Evolutionary conservation across 441 rosid species (phyloP), one percentile per base, ranked within the genome.

Genomic region (Metrosideros polymorpha): DNA sequence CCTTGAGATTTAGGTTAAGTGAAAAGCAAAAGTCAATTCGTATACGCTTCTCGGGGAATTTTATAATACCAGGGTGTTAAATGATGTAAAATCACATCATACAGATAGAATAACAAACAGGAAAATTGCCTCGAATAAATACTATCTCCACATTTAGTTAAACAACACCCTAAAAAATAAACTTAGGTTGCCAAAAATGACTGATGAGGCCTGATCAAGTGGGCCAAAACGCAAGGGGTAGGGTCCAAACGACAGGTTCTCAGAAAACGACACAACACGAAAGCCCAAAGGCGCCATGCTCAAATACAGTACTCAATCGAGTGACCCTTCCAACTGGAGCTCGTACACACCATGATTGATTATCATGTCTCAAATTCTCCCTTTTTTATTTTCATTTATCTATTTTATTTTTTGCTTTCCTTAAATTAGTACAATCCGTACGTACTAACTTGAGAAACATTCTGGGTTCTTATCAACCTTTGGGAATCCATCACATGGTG

Each of bases 31-130:
- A 19, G 8, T 2, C 2, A 0, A 12, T 71, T 22, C 0, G 0
- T 22, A 22, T 6, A 6, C 2, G 0, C 24, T 32, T 18, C 2
- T 9, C 6, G 0, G 19, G 19, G 0, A 0, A 2, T 32, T 63
- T 63, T 9, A 6, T 66, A 66, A 66, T 32, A 66, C 7, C 12
- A 6, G 15, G n/a, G n/a, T 3, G 12, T 71, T 5, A 22, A 42
- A 19, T 24, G 47, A 19, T 6, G 4, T 9, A 19, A 35, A 35
- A 35, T 35, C 25, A 18, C 79, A 35, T 35, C 14, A 22, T 5
- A 10, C 45, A 25, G 25, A 19, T 22, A 0, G 5, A 22, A 66
- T 5, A 9, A 35, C 25, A 12, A 35, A 39, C 5, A 1, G 27
- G 77, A 35, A 71, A 35, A 19, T 35, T 39, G 47, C 47, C 47